Conservation (phyloP, 2,329 filamentous ascomycete genomes). For the Colletotrichum lini region DNA sequence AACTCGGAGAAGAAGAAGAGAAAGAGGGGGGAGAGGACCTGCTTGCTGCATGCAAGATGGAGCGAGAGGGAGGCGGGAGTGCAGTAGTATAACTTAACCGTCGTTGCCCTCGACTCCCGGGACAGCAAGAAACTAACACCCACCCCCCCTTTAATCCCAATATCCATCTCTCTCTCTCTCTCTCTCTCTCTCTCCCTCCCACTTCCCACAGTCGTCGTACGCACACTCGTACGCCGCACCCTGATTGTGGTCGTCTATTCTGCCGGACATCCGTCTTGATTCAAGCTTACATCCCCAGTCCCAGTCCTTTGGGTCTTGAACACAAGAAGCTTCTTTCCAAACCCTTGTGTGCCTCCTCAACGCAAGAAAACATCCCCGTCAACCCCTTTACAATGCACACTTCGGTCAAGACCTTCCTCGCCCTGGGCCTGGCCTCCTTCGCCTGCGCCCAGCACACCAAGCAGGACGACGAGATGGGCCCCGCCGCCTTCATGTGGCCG, state of each 20-base stretch:
- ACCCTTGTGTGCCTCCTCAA: too few species aligned
- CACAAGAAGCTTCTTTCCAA: background rate
- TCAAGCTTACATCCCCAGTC: too few species aligned
- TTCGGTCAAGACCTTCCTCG: slow-evolving; percentile 26
- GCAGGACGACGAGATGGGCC: slow-evolving; percentile 48
- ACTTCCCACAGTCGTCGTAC: slow-evolving; percentile 3
- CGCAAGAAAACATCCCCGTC: background rate
- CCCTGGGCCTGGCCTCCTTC: slow-evolving; percentile 30
- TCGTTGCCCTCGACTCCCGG: slow-evolving; percentile 21
- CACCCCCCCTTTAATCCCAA: slow-evolving; percentile 29
- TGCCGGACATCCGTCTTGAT: slow-evolving; percentile 17
- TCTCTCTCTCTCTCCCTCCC: background rate
- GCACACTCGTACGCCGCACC: background rate
- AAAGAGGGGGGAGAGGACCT: background rate
- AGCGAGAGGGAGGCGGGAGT: background rate
- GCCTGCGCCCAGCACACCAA: slow-evolving; percentile 30
- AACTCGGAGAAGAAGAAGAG: background rate
- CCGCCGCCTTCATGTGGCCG: slow-evolving; percentile 70
- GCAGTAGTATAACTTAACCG: slow-evolving; percentile 34
- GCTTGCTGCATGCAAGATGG: slow-evolving; percentile 1
- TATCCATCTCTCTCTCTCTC: background rate
- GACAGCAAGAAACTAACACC: background rate
- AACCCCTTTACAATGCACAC: slow-evolving; percentile 15
- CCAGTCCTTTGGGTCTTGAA: too few species aligned
- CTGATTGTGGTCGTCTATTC: slow-evolving; percentile 11